A percentile compares a stretch with the other conserved stretches of the same genome.
Conservation (phyloP, 305 asterid genomes). For the Fraxinus greggii region DNA sequence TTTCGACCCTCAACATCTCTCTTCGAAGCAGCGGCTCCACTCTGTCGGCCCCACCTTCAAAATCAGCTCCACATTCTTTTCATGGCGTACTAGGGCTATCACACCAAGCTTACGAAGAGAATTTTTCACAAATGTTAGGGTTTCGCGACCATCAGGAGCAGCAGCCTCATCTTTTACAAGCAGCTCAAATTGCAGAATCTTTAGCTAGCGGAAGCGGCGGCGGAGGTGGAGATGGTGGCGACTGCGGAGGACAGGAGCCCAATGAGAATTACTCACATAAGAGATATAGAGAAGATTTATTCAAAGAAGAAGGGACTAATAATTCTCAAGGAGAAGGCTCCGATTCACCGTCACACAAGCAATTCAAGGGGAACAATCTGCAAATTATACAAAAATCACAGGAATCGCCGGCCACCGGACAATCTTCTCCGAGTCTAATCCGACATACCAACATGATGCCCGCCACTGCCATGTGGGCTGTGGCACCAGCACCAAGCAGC, state of each 20-base stretch:
- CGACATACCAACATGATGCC: constrained; percentile 36
- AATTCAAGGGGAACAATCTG: constrained; percentile 32
- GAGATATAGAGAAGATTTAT: constrained; percentile 66
- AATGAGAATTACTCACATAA: constrained; percentile 56
- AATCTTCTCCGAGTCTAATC: constrained; percentile 35
- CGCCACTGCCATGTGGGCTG: constrained; percentile 65
- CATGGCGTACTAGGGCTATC: constrained; percentile 55
- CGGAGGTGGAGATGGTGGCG: constrained; percentile 23
- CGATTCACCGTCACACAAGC: constrained; percentile 54
- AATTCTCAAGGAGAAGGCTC: constrained; percentile 43
- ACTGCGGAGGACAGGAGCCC: constrained; percentile 34
- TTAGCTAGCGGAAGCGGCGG: constrained; percentile 33
- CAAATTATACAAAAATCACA: constrained; percentile 30
- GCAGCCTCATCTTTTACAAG: constrained; percentile 37
- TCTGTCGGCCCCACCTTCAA: constrained; percentile 55
- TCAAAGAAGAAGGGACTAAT: constrained; percentile 52
- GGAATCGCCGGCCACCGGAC: constrained; percentile 31
- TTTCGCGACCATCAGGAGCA: constrained; percentile 42
- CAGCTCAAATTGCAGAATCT: constrained; percentile 43
- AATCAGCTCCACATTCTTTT: constrained; percentile 63
- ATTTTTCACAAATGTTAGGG: constrained; percentile 62
- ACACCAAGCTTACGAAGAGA: constrained; percentile 51
- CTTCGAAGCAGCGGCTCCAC: constrained; percentile 68
- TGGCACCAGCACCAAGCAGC: constrained; percentile 41
- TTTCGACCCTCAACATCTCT: constrained; percentile 60